Evolutionary conservation across 441 rosid species (phyloP), one percentile per base, ranked within the genome.

Genomic region (Lepidium campestre): DNA sequence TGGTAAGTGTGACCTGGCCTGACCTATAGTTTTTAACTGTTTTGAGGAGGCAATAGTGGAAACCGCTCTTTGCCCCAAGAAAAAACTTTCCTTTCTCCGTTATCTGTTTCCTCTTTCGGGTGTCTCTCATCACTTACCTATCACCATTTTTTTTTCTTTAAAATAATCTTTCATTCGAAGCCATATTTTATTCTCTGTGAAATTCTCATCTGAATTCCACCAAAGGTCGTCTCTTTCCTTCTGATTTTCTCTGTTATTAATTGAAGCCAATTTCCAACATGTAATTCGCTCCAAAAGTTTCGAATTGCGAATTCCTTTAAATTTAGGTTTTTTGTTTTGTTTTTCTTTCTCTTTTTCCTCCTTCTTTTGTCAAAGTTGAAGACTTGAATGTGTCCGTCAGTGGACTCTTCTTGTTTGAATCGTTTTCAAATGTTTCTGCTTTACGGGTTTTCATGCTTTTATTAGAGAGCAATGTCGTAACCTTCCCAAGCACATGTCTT

Each of bases 401-500:
- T 20, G 34, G 32, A 58, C 48, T 59, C 29, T 22, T 20, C 65
- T 64, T n/a, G 10, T 3, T 47, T 17, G 39, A 71, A 71, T 56
- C 37, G 68, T 10, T 71, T 63, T 62, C 27, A 12, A 25, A 49
- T 40, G 22, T n/a, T 44, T 42, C 58, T 71, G 69, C 42, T 62
- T 71, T 62, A 55, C 20, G 25, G 60, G 22, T 68, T 58, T 8
- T 17, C 56, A 12, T 17, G 25, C 40, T 11, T 44, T 56, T 7
- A 55, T 39, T 57, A 5, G n/a, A n/a, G n/a, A n/a, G 8, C 56
- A 54, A 70, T 54, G 63, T 53, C 41, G 9, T 32, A 53, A 32
- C 54, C 68, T 34, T 62, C 34, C 34, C 10, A 70, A 62, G 69
- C 64, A 27, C 63, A 54, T 70, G 75, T 22, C 57, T 55, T 71